Conservation (phyloP, 768 basidiomycete genomes). For the Daedaleopsis sinensis region DNA sequence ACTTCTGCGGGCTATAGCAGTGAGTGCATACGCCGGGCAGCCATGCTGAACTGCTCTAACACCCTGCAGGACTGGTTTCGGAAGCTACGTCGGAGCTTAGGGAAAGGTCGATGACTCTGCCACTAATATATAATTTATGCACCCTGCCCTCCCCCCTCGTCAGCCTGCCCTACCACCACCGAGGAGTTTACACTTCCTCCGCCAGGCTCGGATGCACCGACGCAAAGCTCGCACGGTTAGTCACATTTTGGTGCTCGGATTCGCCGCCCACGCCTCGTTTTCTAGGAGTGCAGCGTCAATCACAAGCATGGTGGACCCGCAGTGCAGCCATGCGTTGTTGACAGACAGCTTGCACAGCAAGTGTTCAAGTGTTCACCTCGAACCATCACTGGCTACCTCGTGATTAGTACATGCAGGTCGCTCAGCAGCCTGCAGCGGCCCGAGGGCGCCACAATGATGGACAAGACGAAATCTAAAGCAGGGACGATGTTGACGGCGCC, state of each 20-base stretch:
- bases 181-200: neutral
- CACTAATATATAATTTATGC: neutral
- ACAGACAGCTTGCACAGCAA: neutral
- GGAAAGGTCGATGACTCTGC: neutral
- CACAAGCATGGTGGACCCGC: neutral
- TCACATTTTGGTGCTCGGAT: neutral
- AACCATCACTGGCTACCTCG: no score
- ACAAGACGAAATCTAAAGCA: neutral
- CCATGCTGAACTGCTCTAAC: neutral
- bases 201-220: neutral
- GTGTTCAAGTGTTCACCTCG: no score
- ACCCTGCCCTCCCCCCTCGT: neutral
- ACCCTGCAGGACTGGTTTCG: neutral
- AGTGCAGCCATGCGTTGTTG: neutral
- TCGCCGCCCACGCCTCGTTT: slow-evolving; percentile 1
- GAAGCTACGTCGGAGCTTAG: slow-evolving; percentile 5
- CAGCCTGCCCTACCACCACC: neutral
- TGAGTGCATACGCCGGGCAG: neutral
- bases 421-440: neutral
- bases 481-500: neutral
- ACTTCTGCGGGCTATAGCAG: neutral
- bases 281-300: neutral
- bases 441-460: neutral
- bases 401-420: no score
- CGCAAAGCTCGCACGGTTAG: neutral